Conservation (phyloP, 805 yeast genomes). For the Phaffomyces opuntiae region DNA sequence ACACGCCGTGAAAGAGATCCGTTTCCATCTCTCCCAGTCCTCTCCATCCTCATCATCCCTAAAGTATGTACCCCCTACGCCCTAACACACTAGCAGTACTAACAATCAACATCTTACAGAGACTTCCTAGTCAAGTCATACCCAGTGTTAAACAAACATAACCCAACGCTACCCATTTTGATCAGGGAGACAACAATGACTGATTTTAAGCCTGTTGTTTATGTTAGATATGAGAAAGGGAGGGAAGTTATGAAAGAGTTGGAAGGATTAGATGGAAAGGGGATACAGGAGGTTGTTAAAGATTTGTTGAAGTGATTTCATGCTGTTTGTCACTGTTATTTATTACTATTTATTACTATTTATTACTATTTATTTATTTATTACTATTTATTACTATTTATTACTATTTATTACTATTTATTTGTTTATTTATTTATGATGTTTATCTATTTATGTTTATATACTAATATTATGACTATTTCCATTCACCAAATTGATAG, state of each 20-base stretch:
- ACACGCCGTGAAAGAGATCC: conserved; percentile 60
- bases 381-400: conserved; percentile 3
- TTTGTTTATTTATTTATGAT: conserved; percentile 3
- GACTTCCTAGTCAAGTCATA: conserved; percentile 57
- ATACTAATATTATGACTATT: not conserved
- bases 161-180: conserved; percentile 65
- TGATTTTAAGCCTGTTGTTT: conserved; percentile 57
- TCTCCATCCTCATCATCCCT: conserved; percentile 64
- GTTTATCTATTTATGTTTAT: conserved; percentile 2
- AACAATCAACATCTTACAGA: conserved; percentile 24
- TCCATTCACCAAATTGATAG: conserved; percentile 38
- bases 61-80: conserved; percentile 30
- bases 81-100: too few relatives aligned
- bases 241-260: conserved; percentile 28
- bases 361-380: not conserved
- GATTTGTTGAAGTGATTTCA: too few relatives aligned
- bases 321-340: too few relatives aligned
- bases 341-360: too few relatives aligned
- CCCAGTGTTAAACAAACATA: conserved; percentile 53
- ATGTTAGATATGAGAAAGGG: conserved; percentile 56
- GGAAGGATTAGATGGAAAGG: conserved; percentile 26
- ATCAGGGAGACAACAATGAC: conserved; percentile 57
- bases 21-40: conserved; percentile 78
- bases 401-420: not conserved
- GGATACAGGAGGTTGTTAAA: conserved; percentile 21